Base-by-base conservation (phyloP, 1,284 basidiomycete species). In the Erythrobasidium hasegawianum region DNA sequence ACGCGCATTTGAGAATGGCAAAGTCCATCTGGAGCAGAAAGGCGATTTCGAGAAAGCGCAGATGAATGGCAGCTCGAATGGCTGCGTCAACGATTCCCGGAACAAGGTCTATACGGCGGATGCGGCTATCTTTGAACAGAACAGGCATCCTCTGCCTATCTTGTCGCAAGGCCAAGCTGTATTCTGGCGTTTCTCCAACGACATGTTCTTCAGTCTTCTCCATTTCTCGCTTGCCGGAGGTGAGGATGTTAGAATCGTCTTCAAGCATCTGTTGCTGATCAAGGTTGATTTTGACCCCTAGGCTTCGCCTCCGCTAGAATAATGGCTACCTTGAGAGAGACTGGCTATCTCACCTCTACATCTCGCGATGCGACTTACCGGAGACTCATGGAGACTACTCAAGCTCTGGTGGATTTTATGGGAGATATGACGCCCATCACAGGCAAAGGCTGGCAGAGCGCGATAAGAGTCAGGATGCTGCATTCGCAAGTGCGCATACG, bases 171-270 rank as follows among this genome's bases (percentile, higher is more conserved):
- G 72, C 0, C 72, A 73, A 54, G 62, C 65, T 11, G 72, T 74
- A 1, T 72, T 72, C 49, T 74, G 72, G 71, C 55, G 67, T 16
- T 72, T 72, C 49, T 65, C 68, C 1, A 58, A 58, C 0, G 66
- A 59, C 9, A 72, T 74, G 29, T 71, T 72, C 49, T 41, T 45
- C 18, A 71, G 68, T 7, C 54, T 74, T 7, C 61, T 71, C 33
- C 73, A 74, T 40, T 74, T 73, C 59, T 68, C 66, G 1, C 59
- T 74, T 4, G 72, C 73, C 1, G 72, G 71, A 58, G 41, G 57
- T 43, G 47, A 39, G 45, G 27, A 52, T 54, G 33, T 29, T n/a
- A 7, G 16, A 38, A 20, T 11, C 24, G 1, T 39, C 14, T 43
- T 38, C 1, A 13, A 50, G 39, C n/a, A 18, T 10, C 39, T 5